Evolutionary conservation across 805 yeast species (phyloP), one percentile per base, ranked within the genome.

Genomic region (Millerozyma miso): DNA sequence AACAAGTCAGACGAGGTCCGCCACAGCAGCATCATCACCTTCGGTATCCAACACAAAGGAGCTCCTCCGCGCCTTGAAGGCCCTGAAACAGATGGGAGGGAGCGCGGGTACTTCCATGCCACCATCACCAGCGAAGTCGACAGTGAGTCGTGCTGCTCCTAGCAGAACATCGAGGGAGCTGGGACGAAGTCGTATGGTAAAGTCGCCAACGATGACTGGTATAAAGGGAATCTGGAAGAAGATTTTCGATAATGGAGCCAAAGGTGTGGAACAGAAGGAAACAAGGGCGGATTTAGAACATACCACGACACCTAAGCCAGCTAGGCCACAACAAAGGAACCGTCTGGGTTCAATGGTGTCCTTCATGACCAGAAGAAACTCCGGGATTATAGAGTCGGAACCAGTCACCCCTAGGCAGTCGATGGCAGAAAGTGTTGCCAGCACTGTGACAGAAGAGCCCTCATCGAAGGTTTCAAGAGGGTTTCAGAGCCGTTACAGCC

Each of bases 141-240:
- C 19, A 16, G 17, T 7, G 17, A 35, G 29, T 8, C 13, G 20
- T 19, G 20, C 14, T 18, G 14, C 15, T 12, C 26, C 26, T 6
- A 35, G 20, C 16, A 16, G 14, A 18, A 16, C 14, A 19, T 35
- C 38, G 14, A 17, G 15, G 20, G 20, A 18, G 15, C 14, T 17
- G 26, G 20, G 20, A 16, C 23, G 4, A 35, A 19, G 20, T 19
- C 4, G 15, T 4, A 65, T 4, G 73, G 73, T 33, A 51, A 69
- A 35, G 65, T 67, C 31, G 53, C 67, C 20, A 59, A 68, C 17
- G 63, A 62, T 46, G 8, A 32, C 48, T 5, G 44, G 46, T 31
- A 45, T 55, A 23, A 55, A 53, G 37, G 37, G 48, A n/a, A 44
- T 53, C 14, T 49, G 49, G 43, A 52, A 48, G 41, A 52, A 49